Base-by-base conservation (phyloP, 208 protist genomes). In the Trypanosoma conorhini region DNA sequence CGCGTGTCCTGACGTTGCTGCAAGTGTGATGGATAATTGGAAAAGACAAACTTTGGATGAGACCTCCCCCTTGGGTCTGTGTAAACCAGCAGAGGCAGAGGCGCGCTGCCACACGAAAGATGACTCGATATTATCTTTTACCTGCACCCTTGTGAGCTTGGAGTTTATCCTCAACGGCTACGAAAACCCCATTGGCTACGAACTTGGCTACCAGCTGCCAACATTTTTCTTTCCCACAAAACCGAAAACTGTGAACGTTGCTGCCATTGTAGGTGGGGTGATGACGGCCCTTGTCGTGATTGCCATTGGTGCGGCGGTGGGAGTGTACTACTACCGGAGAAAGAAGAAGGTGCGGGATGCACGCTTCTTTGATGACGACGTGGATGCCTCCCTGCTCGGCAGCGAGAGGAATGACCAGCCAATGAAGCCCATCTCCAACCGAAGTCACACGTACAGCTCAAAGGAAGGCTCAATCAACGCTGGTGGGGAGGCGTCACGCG, bases 361-460 rank as follows among this genome's bases (percentile, higher is more conserved):
- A n/a, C 69, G 69, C 26, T 74, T 74, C 50, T 74, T 74, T 52
- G 69, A 74, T 30, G 68, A 73, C 51, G 67, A 72, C 33, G 31
- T 52, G 5, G 22, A 33, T 22, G n/a, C 56, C 24, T 24, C 31
- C 12, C 48, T 61, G 22, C 38, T 72, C 33, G 15, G 26, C 5
- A 54, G 50, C 7, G 57, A 64, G 0, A 26, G 33, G 8, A 12
- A 13, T 5, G 60, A 65, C 5, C 38, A 51, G 55, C 28, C 8
- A 22, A 66, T 67, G 59, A 13, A 40, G 10, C 9, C 5, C 5
- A 57, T 67, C 5, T 28, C 7, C 3, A 31, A 38, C 0, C 0
- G 3, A 52, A 48, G 3, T 21, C 4, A 21, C 28, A 17, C 12
- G 31, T 19, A 24, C 19, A 46, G 38, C 7, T 74, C 69, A 59